These are phyloP conservation scores for Diutina ranongensis DNA, from an alignment of 1,139 yeast genomes.

Conservation along the genomic window DNA sequence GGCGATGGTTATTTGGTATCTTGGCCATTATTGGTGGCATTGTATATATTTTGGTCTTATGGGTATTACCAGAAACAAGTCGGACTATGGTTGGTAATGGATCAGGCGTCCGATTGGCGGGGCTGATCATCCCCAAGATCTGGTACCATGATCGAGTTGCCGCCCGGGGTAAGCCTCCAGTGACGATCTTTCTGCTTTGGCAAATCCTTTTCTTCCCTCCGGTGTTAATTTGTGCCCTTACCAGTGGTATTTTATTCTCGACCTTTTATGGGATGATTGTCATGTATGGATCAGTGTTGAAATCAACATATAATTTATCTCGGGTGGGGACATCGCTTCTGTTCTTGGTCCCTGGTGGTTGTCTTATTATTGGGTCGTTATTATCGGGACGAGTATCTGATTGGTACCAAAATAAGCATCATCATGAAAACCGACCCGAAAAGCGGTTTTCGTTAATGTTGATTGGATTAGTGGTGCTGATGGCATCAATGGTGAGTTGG, in stretches of 20 bases:
- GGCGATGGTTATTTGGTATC: constrained; percentile 46
- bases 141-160: background rate
- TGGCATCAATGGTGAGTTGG: background rate
- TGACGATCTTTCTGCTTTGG: constrained; percentile 30
- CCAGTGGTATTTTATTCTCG: constrained; percentile 42
- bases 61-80: constrained; percentile 42
- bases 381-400: constrained; percentile 43
- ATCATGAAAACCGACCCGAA: background rate
- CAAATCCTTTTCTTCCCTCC: constrained; percentile 32
- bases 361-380: constrained; percentile 39
- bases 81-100: constrained; percentile 48
- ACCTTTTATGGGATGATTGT: constrained; percentile 45
- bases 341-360: constrained; percentile 40
- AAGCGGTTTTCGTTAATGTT: background rate
- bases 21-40: constrained; percentile 32
- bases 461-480: background rate
- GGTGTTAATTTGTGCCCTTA: constrained; percentile 34
- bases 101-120: constrained; percentile 12
- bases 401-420: constrained; percentile 4
- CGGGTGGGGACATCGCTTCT: constrained; percentile 30
- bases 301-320: constrained; percentile 24
- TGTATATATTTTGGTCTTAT: constrained; percentile 26
- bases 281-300: constrained; percentile 32
- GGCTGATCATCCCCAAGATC: background rate
- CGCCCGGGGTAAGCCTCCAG: constrained; percentile 13